Conservation (phyloP, 2,329 filamentous ascomycete species). For the Lachnellula subtilissima region DNA sequence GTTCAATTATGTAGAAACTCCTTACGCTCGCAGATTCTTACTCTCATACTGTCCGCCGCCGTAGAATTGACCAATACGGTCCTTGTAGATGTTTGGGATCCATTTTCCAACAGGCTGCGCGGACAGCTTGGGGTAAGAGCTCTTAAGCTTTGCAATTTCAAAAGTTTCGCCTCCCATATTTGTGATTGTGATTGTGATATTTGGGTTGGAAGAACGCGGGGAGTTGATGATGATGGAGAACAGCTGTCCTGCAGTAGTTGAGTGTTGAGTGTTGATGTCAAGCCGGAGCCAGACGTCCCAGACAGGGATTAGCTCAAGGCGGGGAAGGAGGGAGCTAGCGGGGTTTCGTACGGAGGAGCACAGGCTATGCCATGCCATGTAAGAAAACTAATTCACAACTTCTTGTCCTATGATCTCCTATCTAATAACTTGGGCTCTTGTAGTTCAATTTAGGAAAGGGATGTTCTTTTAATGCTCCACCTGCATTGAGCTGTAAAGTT, state of each 20-base stretch:
- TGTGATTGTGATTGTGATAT: conserved; percentile 15
- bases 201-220: conserved; percentile 5
- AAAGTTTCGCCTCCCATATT: conserved; percentile 33
- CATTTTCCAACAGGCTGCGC: conserved; percentile 62
- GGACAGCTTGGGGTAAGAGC: conserved; percentile 30
- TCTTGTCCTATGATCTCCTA: no score
- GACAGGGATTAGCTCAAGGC: conserved; percentile 4
- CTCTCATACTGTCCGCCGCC: conserved; percentile 71
- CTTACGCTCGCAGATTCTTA: conserved; percentile 68
- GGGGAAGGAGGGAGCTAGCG: neutral
- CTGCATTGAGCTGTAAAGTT: no score
- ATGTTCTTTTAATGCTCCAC: no score
- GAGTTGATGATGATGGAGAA: conserved; percentile 2
- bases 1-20: conserved; percentile 16
- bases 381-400: no score
- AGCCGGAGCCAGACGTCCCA: neutral
- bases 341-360: no score
- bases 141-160: conserved; percentile 21
- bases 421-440: no score
- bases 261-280: conserved; percentile 3
- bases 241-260: neutral
- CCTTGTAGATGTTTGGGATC: conserved; percentile 80
- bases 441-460: no score
- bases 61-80: conserved; percentile 78
- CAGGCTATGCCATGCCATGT: no score